Percentiles rank a stretch among this genome's conserved stretches.
Evolutionary conservation across 108 stramenopile genomes (phyloP).

Genomic region (Cyclotella cryptica): DNA sequence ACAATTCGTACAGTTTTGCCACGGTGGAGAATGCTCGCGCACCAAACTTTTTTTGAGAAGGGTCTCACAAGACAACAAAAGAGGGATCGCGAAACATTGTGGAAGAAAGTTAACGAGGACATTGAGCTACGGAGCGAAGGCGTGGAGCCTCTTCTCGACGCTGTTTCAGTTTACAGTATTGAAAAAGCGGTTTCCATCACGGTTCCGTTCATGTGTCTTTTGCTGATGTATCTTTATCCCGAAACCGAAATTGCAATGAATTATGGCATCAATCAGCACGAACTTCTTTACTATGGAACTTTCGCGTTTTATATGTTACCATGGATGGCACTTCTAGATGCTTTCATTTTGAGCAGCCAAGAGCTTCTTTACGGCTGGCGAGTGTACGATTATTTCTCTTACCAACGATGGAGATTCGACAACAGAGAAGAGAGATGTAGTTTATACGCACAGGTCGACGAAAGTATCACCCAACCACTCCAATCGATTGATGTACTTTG

Average conservation of each 20-base stretch:
- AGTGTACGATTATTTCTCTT: slow-evolving; percentile 87
- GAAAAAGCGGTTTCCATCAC: slow-evolving; percentile 62
- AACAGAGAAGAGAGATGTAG: slow-evolving; percentile 84
- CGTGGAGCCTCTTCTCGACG: slow-evolving; percentile 81
- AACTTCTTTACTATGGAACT: slow-evolving; percentile 81
- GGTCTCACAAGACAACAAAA: slow-evolving; percentile 79
- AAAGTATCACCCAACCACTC: slow-evolving; percentile 71
- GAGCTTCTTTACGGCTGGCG: slow-evolving; percentile 91
- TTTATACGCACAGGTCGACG: slow-evolving; percentile 70
- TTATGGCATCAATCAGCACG: slow-evolving; percentile 77
- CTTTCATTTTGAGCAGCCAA: slow-evolving; percentile 81
- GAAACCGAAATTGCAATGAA: slow-evolving; percentile 73
- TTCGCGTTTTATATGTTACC: slow-evolving; percentile 78
- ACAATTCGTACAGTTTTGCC: slow-evolving; percentile 64
- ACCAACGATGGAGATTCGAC: slow-evolving; percentile 82
- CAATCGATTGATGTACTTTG: slow-evolving; percentile 85
- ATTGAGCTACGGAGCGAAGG: slow-evolving; percentile 84
- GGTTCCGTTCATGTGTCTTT: slow-evolving; percentile 65
- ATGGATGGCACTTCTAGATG: slow-evolving; percentile 68
- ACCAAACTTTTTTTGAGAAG: slow-evolving; percentile 41
- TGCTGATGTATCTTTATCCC: slow-evolving; percentile 64
- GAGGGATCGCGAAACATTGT: slow-evolving; percentile 70
- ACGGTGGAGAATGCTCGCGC: slow-evolving; percentile 69
- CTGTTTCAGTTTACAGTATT: slow-evolving; percentile 66
- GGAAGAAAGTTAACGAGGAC: slow-evolving; percentile 81